These are phyloP conservation scores for Cercospora nicotianae DNA, from an alignment of 2,329 filamentous ascomycete genomes.

Conservation along the genomic window DNA sequence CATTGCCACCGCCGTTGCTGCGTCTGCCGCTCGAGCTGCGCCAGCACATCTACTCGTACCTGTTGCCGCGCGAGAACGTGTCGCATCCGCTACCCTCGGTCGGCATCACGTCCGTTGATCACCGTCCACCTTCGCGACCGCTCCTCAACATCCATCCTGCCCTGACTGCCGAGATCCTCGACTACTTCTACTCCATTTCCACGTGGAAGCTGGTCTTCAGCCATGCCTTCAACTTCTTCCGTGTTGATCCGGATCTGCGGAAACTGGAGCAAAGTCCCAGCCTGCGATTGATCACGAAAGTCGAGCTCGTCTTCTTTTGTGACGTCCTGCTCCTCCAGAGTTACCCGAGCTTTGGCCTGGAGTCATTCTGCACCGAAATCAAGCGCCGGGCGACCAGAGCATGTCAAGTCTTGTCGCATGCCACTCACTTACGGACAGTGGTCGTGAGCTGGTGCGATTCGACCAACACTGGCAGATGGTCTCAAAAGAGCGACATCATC, in stretches of 20 bases:
- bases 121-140: constrained; percentile 28
- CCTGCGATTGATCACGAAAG: constrained; percentile 31
- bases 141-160: constrained; percentile 34
- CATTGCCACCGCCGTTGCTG: constrained; percentile 27
- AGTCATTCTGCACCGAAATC: constrained; percentile 37
- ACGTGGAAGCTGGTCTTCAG: constrained; percentile 39
- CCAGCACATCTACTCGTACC: constrained; percentile 43
- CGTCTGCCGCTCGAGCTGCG: constrained; percentile 48
- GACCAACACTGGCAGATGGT: constrained; percentile 30
- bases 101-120: constrained; percentile 39
- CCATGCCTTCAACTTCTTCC: constrained; percentile 42
- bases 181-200: constrained; percentile 36
- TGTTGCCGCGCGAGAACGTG: constrained; percentile 35
- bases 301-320: constrained; percentile 40
- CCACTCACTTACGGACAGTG: constrained; percentile 29
- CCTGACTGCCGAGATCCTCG: constrained; percentile 35
- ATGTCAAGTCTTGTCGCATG: constrained; percentile 34
- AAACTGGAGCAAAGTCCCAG: constrained; percentile 28
- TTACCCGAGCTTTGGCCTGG: constrained; percentile 37
- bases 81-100: constrained; percentile 36
- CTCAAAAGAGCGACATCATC: constrained; percentile 35
- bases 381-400: constrained; percentile 31
- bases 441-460: constrained; percentile 39
- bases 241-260: constrained; percentile 37
- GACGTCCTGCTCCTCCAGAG: constrained; percentile 35